These are phyloP conservation scores for Coemansia sp. DNA, from an alignment of 192 early-diverging fungal species.

Conservation along the genomic window DNA sequence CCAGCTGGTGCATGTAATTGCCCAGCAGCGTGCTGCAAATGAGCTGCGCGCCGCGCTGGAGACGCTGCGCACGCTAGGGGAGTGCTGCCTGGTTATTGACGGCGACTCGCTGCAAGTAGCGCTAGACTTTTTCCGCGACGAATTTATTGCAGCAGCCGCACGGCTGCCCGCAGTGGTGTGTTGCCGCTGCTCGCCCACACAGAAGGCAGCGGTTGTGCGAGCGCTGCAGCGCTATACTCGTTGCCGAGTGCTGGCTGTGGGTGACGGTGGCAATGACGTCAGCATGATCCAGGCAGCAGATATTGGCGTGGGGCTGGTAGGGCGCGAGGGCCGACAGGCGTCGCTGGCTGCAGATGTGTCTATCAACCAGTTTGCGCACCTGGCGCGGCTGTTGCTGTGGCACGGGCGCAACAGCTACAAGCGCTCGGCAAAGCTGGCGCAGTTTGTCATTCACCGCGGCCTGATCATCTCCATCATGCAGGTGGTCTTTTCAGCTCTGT, in stretches of 20 bases:
- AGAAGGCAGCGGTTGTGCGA: constrained; percentile 89
- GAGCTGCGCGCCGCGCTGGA: constrained; percentile 66
- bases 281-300: constrained; percentile 96
- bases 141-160: constrained; percentile 77
- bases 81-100: constrained; percentile 86
- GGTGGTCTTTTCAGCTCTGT: constrained; percentile 92
- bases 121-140: constrained; percentile 68
- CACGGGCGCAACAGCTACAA: constrained; percentile 95
- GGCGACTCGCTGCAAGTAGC: constrained; percentile 83
- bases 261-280: constrained; percentile 97
- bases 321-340: constrained; percentile 94
- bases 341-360: constrained; percentile 94
- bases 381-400: constrained; percentile 88
- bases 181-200: constrained; percentile 94
- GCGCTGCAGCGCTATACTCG: constrained; percentile 73
- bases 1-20: constrained; percentile 79
- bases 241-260: constrained; percentile 82
- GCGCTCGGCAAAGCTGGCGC: constrained; percentile 87
- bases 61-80: constrained; percentile 63
- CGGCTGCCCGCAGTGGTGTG: constrained; percentile 84
- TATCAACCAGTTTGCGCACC: constrained; percentile 79
- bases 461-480: constrained; percentile 98
- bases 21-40: constrained; percentile 58
- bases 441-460: constrained; percentile 97
- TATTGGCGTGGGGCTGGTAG: constrained; percentile 95